phyloP scores from a whole-genome alignment of 495 filamentous ascomycete genomes.

The Chlorociboria aeruginascens region DNA sequence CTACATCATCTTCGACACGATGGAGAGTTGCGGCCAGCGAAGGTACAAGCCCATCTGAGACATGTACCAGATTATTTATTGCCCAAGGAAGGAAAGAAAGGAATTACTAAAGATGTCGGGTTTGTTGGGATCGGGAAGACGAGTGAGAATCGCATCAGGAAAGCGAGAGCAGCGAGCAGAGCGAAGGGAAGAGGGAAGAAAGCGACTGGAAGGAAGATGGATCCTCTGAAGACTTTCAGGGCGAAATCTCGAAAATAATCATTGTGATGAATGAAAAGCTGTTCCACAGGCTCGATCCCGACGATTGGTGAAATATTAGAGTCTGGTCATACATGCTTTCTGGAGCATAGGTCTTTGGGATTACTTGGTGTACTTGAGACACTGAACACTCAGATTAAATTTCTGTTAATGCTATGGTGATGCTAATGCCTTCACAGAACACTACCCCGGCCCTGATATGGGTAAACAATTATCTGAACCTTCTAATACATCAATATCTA shows the following conservation, averaged over 20 bases:
- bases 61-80: slow-evolving; percentile 94
- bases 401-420: too few relatives aligned
- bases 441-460: too few relatives aligned
- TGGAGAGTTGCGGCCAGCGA: slow-evolving; percentile 65
- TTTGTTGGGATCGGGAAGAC: slow-evolving; percentile 69
- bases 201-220: slow-evolving; percentile 39
- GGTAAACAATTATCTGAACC: too few relatives aligned
- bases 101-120: slow-evolving; percentile 46
- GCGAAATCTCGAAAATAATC: slow-evolving; percentile 9
- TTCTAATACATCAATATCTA: too few relatives aligned
- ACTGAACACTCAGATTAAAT: too few relatives aligned
- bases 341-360: too few relatives aligned
- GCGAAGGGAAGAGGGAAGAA: slow-evolving; percentile 42
- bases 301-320: too few relatives aligned
- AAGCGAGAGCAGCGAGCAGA: slow-evolving; percentile 49
- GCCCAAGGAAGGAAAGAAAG: slow-evolving; percentile 63
- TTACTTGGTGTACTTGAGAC: too few relatives aligned
- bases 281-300: too few relatives aligned
- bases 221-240: slow-evolving; percentile 80
- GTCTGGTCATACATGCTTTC: too few relatives aligned
- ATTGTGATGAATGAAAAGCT: too few relatives aligned
- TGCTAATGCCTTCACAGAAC: too few relatives aligned
- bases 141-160: slow-evolving; percentile 61
- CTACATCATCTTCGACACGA: slow-evolving; percentile 82
- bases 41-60: slow-evolving; percentile 79